Evolutionary conservation across 768 basidiomycete genomes (phyloP).

Genomic region (Baorangia bicolor): DNA sequence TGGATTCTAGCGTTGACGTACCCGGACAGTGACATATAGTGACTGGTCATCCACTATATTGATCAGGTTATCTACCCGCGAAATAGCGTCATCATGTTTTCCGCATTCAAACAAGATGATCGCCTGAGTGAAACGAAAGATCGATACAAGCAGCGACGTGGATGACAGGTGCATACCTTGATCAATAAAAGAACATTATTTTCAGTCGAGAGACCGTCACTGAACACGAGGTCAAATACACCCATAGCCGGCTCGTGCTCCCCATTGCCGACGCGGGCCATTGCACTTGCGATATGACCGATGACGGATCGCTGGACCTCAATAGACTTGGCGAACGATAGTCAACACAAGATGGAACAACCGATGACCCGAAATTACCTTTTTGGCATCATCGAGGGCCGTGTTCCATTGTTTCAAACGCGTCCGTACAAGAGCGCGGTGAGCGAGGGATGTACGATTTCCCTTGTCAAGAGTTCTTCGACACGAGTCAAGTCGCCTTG

Average conservation of each 20-base stretch:
- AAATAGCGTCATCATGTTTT: slow-evolving; percentile 3
- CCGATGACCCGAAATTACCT: background rate
- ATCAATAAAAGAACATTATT: slow-evolving; percentile 7
- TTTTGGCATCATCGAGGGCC: slow-evolving; percentile 5
- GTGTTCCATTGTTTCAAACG: background rate
- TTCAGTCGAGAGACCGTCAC: background rate
- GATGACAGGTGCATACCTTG: background rate
- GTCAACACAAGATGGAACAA: background rate
- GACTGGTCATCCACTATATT: background rate
- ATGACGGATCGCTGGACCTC: slow-evolving; percentile 4
- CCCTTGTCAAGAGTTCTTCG: slow-evolving; percentile 2
- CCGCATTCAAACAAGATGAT: slow-evolving; percentile 9
- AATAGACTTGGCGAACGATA: background rate
- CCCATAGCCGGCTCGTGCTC: background rate
- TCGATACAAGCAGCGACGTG: fast-evolving
- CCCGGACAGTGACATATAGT: background rate
- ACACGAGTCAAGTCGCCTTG: background rate
- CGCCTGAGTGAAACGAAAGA: background rate
- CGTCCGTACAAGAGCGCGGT: background rate
- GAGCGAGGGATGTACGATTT: background rate
- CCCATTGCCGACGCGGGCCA: background rate
- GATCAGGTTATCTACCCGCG: slow-evolving; percentile 3
- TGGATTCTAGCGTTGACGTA: background rate
- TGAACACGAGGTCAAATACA: slow-evolving; percentile 11
- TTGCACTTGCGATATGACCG: slow-evolving; percentile 7